Evolutionary conservation across 805 yeast species (phyloP).

Genomic region (Saturnispora quitensis): DNA sequence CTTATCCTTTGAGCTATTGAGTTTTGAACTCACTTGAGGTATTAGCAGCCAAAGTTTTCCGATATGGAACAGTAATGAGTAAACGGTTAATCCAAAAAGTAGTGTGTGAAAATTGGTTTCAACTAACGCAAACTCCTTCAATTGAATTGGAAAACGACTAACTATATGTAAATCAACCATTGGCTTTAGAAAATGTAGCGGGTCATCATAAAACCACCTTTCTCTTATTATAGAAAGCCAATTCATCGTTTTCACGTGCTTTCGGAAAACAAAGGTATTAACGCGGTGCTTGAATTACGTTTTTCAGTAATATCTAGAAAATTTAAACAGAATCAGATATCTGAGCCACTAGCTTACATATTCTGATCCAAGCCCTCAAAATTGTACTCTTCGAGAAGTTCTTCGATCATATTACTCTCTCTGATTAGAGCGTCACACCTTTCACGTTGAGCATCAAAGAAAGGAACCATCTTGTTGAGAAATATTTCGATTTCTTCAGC

Average conservation of each 20-base stretch:
- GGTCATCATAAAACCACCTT: conserved; percentile 19
- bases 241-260: conserved; percentile 4
- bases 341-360: neutral
- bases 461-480: neutral
- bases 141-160: conserved; percentile 15
- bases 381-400: neutral
- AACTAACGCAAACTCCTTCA: conserved; percentile 8
- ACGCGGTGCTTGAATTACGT: neutral
- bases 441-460: neutral
- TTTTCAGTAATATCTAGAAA: neutral
- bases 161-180: conserved; percentile 13
- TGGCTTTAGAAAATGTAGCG: conserved; percentile 17
- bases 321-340: neutral
- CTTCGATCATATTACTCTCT: neutral
- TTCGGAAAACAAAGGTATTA: neutral
- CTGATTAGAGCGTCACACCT: neutral
- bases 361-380: neutral
- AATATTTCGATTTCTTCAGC: neutral
- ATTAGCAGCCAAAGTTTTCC: conserved; percentile 13
- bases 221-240: conserved; percentile 5
- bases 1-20: conserved; percentile 14
- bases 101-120: conserved; percentile 17
- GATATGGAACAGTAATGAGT: conserved; percentile 14
- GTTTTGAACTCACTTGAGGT: conserved; percentile 9
- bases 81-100: conserved; percentile 14